Evolutionary conservation across 2,329 filamentous ascomycete genomes (phyloP).

Genomic region (Podosphaera xanthii): DNA sequence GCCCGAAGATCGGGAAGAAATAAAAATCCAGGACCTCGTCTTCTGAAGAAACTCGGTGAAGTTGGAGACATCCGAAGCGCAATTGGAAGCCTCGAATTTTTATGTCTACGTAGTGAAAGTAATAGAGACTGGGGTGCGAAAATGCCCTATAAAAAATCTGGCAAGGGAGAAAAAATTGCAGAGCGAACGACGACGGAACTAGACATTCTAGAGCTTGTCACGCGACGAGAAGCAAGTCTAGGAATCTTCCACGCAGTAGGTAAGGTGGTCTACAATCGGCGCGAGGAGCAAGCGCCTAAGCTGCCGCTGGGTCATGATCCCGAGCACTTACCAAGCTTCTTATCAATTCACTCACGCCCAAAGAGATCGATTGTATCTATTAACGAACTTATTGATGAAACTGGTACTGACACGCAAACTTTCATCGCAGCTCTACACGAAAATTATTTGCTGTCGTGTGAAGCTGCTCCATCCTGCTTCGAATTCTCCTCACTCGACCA

Average conservation of each 20-base stretch:
- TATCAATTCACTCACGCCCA: slow-evolving; percentile 32
- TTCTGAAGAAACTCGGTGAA: slow-evolving; percentile 60
- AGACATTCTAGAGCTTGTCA: slow-evolving; percentile 59
- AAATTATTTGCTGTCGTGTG: slow-evolving; percentile 76
- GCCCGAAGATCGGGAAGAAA: slow-evolving; percentile 53
- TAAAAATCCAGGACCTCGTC: slow-evolving; percentile 52
- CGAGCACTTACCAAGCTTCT: slow-evolving; percentile 35
- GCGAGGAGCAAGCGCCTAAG: slow-evolving; percentile 30
- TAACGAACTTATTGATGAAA: slow-evolving; percentile 72
- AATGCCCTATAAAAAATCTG: slow-evolving; percentile 42
- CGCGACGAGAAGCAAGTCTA: slow-evolving; percentile 68
- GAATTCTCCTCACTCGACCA: slow-evolving; percentile 47
- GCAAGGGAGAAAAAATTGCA: slow-evolving; percentile 34
- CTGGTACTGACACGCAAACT: slow-evolving; percentile 74
- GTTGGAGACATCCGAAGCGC: slow-evolving; percentile 84
- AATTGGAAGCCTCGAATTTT: slow-evolving; percentile 76
- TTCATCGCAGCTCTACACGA: slow-evolving; percentile 83
- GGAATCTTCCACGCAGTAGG: slow-evolving; percentile 93
- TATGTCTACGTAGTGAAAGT: slow-evolving; percentile 65
- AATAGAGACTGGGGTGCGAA: slow-evolving; percentile 53
- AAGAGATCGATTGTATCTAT: slow-evolving; percentile 42
- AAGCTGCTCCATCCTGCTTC: slow-evolving; percentile 26
- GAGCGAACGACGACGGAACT: slow-evolving; percentile 53
- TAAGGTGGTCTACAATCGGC: slow-evolving; percentile 91
- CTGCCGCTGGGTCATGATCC: slow-evolving; percentile 19